phyloP scores from a whole-genome alignment of 1,284 basidiomycete genomes.

The Earliella scabrosa region DNA sequence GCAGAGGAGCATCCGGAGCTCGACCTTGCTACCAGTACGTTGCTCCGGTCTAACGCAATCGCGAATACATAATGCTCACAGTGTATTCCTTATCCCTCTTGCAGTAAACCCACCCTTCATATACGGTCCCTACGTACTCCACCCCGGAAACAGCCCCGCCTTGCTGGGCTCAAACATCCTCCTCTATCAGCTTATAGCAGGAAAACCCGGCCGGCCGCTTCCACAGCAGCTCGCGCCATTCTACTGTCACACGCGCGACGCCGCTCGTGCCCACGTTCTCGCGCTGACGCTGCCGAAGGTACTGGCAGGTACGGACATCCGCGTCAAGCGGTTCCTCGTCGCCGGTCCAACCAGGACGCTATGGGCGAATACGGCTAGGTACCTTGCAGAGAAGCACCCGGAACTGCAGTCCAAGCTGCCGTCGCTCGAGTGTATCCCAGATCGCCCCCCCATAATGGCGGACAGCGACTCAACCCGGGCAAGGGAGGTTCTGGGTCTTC shows the following conservation, averaged over 20 bases:
- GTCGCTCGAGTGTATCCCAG: conserved; percentile 6
- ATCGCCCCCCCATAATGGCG: conserved; percentile 1
- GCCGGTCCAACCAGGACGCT: conserved; percentile 14
- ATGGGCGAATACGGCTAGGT: conserved; percentile 25
- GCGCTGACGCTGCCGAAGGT: conserved; percentile 24
- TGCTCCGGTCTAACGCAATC: no score
- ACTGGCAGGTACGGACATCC: background rate
- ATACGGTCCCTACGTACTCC: conserved; percentile 16
- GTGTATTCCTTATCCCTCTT: no score
- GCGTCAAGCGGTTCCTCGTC: conserved; percentile 31
- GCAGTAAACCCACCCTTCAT: conserved; percentile 24
- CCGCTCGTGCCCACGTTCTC: conserved; percentile 27
- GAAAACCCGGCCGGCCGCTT: conserved; percentile 9
- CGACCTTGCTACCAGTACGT: conserved; percentile 29
- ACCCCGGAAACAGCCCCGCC: background rate
- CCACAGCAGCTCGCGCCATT: conserved; percentile 11
- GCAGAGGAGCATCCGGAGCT: conserved; percentile 28
- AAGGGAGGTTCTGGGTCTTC: conserved; percentile 27
- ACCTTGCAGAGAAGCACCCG: conserved; percentile 25
- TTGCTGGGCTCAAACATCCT: conserved; percentile 15
- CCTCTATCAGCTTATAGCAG: conserved; percentile 19
- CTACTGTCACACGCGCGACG: conserved; percentile 32
- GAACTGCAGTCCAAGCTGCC: conserved; percentile 25
- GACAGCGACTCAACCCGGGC: conserved; percentile 22
- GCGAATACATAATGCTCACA: no score